A percentile compares a stretch with the other conserved stretches of the same genome.
Evolutionary conservation across 2,329 filamentous ascomycete species (phyloP).

Genomic region (Pseudopyrenochaeta lycopersici): DNA sequence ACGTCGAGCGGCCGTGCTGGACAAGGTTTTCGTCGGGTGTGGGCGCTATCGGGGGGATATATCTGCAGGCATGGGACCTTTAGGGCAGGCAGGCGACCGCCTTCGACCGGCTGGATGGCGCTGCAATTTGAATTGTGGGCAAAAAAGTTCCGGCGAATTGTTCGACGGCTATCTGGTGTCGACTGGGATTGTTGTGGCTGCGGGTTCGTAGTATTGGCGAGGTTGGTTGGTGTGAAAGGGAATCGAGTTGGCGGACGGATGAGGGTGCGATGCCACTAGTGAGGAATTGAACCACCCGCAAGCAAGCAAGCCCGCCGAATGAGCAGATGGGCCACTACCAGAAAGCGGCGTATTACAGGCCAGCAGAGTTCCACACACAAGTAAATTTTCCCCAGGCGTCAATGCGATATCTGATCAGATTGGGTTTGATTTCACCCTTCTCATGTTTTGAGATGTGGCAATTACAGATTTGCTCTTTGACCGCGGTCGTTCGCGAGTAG

Average conservation of each 20-base stretch:
- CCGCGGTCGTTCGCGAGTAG: not conserved
- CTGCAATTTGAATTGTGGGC: slow-evolving; percentile 4
- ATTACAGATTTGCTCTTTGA: not conserved
- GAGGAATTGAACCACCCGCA: slow-evolving; percentile 8
- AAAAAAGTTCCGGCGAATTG: not conserved
- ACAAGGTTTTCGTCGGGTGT: slow-evolving; percentile 20
- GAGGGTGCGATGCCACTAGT: slow-evolving; percentile 8
- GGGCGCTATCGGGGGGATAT: slow-evolving; percentile 40
- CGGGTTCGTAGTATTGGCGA: slow-evolving; percentile 13
- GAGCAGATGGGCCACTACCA: slow-evolving; percentile 5
- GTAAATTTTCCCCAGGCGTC: not conserved
- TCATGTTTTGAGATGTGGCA: not conserved
- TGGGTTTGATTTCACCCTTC: not conserved
- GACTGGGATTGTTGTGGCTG: slow-evolving; percentile 11
- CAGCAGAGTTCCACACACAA: not conserved
- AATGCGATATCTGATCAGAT: not conserved
- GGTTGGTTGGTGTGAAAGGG: slow-evolving; percentile 23
- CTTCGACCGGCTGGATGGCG: slow-evolving; percentile 15
- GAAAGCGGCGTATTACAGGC: slow-evolving; percentile 6
- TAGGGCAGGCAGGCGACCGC: slow-evolving; percentile 32
- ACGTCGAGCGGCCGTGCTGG: slow-evolving; percentile 9
- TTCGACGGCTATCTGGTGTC: not conserved
- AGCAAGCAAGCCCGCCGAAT: not conserved
- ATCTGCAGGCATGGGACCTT: slow-evolving; percentile 43
- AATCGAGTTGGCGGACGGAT: slow-evolving; percentile 19